Conservation (phyloP, 2,329 filamentous ascomycete genomes). For the Orbilia ellipsospora region DNA sequence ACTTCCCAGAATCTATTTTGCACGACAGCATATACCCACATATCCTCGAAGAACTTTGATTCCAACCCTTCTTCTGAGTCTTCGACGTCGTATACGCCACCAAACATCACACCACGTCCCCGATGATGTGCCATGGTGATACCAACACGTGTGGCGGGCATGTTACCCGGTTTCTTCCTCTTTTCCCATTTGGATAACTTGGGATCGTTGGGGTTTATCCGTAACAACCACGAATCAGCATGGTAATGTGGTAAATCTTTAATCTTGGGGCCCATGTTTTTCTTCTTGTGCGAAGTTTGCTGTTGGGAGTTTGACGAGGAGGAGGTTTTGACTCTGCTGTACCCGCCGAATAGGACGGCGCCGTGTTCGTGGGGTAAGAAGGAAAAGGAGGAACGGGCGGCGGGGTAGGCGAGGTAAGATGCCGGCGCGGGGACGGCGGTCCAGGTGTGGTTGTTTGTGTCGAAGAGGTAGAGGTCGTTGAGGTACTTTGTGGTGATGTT, state of each 20-base stretch:
- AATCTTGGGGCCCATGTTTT: slow-evolving; percentile 35
- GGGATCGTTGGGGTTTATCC: slow-evolving; percentile 67
- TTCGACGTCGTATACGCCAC: slow-evolving; percentile 92
- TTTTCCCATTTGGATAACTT: slow-evolving; percentile 76
- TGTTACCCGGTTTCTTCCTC: slow-evolving; percentile 89
- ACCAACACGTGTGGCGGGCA: slow-evolving; percentile 82
- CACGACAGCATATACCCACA: slow-evolving; percentile 95
- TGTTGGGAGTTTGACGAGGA: slow-evolving; percentile 61
- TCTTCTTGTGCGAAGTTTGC: slow-evolving; percentile 37
- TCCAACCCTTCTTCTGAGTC: slow-evolving; percentile 94
- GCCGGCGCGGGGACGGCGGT: slow-evolving; percentile 78
- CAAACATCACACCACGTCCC: slow-evolving; percentile 90
- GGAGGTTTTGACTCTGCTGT: slow-evolving; percentile 85
- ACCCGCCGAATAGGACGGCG: slow-evolving; percentile 90
- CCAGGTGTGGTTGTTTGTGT: slow-evolving; percentile 88
- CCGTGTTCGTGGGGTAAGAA: slow-evolving; percentile 90
- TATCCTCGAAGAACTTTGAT: slow-evolving; percentile 92
- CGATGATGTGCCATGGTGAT: slow-evolving; percentile 95
- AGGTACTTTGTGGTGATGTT: slow-evolving; percentile 89
- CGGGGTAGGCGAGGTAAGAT: slow-evolving; percentile 78
- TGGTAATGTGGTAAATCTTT: slow-evolving; percentile 86
- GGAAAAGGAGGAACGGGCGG: slow-evolving; percentile 90
- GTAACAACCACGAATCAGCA: slow-evolving; percentile 92
- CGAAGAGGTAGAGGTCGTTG: slow-evolving; percentile 93
- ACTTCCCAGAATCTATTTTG: slow-evolving; percentile 94